These are phyloP conservation scores for Paraleonurus japonicus DNA, from an alignment of 257 asterid species.

Conservation along the genomic window DNA sequence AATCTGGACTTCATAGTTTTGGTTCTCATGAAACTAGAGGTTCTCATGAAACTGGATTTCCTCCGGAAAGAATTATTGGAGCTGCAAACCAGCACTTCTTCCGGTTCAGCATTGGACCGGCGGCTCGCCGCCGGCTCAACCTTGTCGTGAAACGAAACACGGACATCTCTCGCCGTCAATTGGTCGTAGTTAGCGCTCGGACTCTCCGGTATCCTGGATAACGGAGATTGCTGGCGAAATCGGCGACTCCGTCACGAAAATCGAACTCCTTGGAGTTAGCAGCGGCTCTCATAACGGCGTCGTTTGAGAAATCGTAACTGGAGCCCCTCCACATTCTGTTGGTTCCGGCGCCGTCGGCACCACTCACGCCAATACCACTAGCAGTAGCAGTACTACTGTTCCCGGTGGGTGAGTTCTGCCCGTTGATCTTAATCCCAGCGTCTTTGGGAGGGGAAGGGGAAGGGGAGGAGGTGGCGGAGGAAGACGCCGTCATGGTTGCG, in stretches of 20 bases:
- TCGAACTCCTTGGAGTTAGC: constrained; percentile 45
- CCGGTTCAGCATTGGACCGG: constrained; percentile 31
- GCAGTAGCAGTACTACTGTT: not conserved
- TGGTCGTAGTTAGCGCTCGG: not conserved
- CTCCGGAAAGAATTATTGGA: constrained; percentile 53
- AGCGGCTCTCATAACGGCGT: constrained; percentile 51
- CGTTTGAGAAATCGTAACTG: constrained; percentile 53
- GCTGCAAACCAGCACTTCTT: constrained; percentile 59
- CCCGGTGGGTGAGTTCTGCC: constrained; percentile 13
- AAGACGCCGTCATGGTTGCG: constrained; percentile 25
- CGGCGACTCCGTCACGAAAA: constrained; percentile 46
- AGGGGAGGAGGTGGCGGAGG: constrained; percentile 30
- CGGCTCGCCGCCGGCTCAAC: not conserved
- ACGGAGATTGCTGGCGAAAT: constrained; percentile 21
- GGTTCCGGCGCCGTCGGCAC: not conserved
- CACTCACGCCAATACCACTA: not conserved
- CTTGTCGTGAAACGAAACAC: not conserved
- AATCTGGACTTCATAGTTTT: constrained; percentile 61
- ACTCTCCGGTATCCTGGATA: not conserved
- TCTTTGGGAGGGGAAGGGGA: constrained; percentile 31
- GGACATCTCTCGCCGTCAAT: constrained; percentile 38
- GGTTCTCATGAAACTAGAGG: too few relatives aligned
- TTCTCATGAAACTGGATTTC: constrained; percentile 53
- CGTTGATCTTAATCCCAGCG: constrained; percentile 10
- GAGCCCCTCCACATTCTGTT: constrained; percentile 39